phyloP scores from a whole-genome alignment of 1,139 yeast genomes.

The Candida tropicalis region DNA sequence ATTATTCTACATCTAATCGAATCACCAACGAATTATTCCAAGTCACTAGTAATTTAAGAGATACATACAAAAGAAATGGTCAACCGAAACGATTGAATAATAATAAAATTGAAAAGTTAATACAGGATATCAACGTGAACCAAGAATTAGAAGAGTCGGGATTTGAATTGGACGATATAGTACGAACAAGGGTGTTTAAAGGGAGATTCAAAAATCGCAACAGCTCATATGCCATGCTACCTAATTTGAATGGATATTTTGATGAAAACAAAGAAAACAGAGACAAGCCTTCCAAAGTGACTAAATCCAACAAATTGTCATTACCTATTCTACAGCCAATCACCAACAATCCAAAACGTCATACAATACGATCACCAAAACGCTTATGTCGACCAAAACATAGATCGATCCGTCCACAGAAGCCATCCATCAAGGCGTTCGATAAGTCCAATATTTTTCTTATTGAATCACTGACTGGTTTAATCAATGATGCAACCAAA shows the following conservation, averaged over 20 bases:
- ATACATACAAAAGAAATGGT: slow-evolving; percentile 7
- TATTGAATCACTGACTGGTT: slow-evolving; percentile 71
- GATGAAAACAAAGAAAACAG: slow-evolving; percentile 40
- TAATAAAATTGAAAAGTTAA: slow-evolving; percentile 41
- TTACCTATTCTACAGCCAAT: slow-evolving; percentile 37
- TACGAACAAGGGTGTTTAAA: slow-evolving; percentile 47
- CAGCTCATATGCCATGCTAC: slow-evolving; percentile 30
- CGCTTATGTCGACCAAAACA: slow-evolving; percentile 50
- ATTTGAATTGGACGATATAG: slow-evolving; percentile 48
- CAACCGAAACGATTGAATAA: slow-evolving; percentile 28
- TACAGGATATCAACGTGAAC: slow-evolving; percentile 26
- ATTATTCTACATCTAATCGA: slow-evolving; percentile 17
- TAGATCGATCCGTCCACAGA: slow-evolving; percentile 10
- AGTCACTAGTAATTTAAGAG: slow-evolving; percentile 33
- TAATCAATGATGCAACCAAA: slow-evolving; percentile 68
- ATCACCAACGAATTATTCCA: slow-evolving; percentile 41
- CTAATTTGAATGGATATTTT: slow-evolving; percentile 31
- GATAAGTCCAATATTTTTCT: slow-evolving; percentile 39
- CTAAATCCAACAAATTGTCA: slow-evolving; percentile 9
- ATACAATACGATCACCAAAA: slow-evolving; percentile 11
- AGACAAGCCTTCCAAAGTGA: slow-evolving; percentile 5
- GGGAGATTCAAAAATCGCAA: slow-evolving; percentile 34
- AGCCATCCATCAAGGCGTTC: slow-evolving; percentile 7
- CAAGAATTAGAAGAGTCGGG: slow-evolving; percentile 27
- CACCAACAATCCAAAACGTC: slow-evolving; percentile 17